These are phyloP conservation scores for Brassica juncea DNA, from an alignment of 345 rosid genomes.

Conservation along the genomic window DNA sequence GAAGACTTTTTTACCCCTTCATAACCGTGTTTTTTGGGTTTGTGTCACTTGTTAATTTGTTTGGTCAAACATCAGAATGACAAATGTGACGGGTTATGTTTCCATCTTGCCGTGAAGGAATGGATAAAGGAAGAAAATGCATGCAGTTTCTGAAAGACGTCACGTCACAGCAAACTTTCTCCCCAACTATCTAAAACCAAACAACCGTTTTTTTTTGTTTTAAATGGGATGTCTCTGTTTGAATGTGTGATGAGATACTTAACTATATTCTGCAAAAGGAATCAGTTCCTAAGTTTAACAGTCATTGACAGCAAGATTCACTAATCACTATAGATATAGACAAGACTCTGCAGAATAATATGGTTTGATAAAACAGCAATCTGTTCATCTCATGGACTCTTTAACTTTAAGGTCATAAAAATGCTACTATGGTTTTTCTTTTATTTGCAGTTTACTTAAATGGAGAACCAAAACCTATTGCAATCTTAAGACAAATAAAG, in stretches of 20 bases:
- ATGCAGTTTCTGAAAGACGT: conserved; percentile 45
- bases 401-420: neutral
- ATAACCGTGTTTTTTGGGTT: conserved; percentile 40
- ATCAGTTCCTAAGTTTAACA: too few species aligned
- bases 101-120: conserved; percentile 41
- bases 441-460: conserved; percentile 30
- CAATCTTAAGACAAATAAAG: neutral
- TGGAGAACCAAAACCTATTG: conserved; percentile 22
- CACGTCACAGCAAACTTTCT: conserved; percentile 28
- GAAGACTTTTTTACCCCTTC: conserved; percentile 13
- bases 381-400: conserved; percentile 1
- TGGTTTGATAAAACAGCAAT: conserved; percentile 10
- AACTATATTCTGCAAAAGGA: neutral
- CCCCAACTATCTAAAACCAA: neutral
- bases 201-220: conserved; percentile 2
- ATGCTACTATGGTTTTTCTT: neutral
- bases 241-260: conserved; percentile 21
- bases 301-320: neutral
- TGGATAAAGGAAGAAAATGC: conserved; percentile 39
- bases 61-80: conserved; percentile 40
- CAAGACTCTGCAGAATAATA: neutral
- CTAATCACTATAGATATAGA: neutral
- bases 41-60: conserved; percentile 24
- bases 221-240: neutral
- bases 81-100: conserved; percentile 26